Evolutionary conservation across 2,329 filamentous ascomycete genomes (phyloP).

Genomic region (Trichoderma arundinaceum): DNA sequence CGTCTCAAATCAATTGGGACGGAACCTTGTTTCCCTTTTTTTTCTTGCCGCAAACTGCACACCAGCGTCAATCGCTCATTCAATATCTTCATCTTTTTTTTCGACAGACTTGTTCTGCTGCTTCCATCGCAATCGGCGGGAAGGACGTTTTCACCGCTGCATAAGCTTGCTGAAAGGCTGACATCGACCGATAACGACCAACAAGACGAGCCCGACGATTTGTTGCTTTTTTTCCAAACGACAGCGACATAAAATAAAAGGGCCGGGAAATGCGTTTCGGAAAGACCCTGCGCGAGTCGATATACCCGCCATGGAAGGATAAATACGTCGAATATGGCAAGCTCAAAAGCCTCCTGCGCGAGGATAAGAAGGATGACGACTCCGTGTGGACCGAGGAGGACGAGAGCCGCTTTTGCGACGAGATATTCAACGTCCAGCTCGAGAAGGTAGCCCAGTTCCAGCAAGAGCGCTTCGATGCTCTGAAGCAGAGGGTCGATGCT

Average conservation of each 20-base stretch:
- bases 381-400: conserved; percentile 90
- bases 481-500: conserved; percentile 60
- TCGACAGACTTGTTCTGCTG: background rate
- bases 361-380: conserved; percentile 68
- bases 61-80: background rate
- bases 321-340: conserved; percentile 96
- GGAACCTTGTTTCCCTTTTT: background rate
- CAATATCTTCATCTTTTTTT: background rate
- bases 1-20: background rate
- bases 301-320: conserved; percentile 87
- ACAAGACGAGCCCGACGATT: background rate
- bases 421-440: conserved; percentile 91
- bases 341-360: conserved; percentile 86
- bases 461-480: conserved; percentile 69
- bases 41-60: background rate
- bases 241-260: background rate
- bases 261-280: conserved; percentile 82
- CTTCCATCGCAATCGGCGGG: background rate
- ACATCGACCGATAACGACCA: background rate
- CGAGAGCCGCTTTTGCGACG: conserved; percentile 91
- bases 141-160: conserved; percentile 1
- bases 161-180: background rate
- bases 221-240: too few relatives aligned
- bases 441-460: conserved; percentile 95
- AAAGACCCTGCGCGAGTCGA: conserved; percentile 78